Evolutionary conservation across 306 rosid genomes (phyloP).

Genomic region (Cucurbita argyrosperma): DNA sequence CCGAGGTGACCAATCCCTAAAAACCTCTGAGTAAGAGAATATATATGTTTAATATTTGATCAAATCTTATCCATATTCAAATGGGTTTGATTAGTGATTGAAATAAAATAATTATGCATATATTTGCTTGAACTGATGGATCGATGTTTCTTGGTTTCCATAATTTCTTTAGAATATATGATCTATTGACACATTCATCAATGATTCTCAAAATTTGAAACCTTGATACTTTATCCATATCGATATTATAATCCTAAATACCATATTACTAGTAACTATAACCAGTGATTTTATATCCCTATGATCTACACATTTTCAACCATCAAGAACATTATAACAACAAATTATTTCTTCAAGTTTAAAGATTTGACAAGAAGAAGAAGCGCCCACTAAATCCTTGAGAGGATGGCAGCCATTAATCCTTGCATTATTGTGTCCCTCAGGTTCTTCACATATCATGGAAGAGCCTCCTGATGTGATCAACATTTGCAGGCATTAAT

Average conservation of each 20-base stretch:
- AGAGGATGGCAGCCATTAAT: background rate
- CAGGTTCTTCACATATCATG: conserved; percentile 53
- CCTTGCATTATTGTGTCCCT: background rate
- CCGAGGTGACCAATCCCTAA: too few relatives aligned
- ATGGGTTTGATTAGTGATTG: too few relatives aligned
- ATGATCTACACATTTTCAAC: background rate
- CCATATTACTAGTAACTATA: background rate
- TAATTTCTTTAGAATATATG: background rate
- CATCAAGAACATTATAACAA: background rate
- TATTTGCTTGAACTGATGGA: background rate
- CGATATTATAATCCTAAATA: background rate
- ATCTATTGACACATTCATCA: background rate
- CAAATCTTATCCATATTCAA: too few relatives aligned
- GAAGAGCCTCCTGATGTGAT: conserved; percentile 83
- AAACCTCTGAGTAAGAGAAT: too few relatives aligned
- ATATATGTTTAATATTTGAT: too few relatives aligned
- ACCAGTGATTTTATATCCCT: background rate
- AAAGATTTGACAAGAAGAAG: background rate
- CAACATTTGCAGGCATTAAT: conserved; percentile 55
- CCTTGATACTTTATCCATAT: too few relatives aligned
- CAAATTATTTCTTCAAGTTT: background rate
- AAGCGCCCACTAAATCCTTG: background rate
- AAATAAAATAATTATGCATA: too few relatives aligned
- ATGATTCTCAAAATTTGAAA: background rate
- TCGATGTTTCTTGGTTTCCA: background rate